Percentiles rank a stretch among this genome's conserved stretches.
These are phyloP conservation scores for Marasmius fiardii DNA, from an alignment of 1,284 basidiomycete species.

Conservation along the genomic window DNA sequence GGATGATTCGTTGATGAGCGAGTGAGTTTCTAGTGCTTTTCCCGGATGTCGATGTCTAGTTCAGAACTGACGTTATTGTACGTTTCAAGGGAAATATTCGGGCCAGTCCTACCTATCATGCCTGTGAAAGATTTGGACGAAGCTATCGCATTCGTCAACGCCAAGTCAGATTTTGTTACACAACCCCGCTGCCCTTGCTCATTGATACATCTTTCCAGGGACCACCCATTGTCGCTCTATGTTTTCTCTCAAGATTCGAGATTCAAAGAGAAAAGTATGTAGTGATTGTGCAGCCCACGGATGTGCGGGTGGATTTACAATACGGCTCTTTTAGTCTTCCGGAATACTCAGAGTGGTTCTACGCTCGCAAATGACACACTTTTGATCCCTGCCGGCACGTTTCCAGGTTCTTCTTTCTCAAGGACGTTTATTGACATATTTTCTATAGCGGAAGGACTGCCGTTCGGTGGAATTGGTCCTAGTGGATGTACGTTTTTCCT, in stretches of 20 bases:
- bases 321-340: slow-evolving; percentile 43
- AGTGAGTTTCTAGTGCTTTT: slow-evolving; percentile 41
- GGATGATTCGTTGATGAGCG: slow-evolving; percentile 73
- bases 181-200: neutral
- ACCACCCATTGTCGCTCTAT: slow-evolving; percentile 77
- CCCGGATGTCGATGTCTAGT: neutral
- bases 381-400: slow-evolving; percentile 50
- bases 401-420: neutral
- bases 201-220: slow-evolving; percentile 33
- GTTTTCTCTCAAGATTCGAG: slow-evolving; percentile 63
- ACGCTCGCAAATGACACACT: slow-evolving; percentile 66
- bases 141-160: slow-evolving; percentile 70
- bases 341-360: slow-evolving; percentile 66
- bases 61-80: neutral
- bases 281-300: too few species aligned
- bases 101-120: slow-evolving; percentile 76
- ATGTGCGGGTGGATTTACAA: neutral
- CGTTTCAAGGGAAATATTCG: slow-evolving; percentile 61
- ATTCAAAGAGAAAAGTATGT: slow-evolving; percentile 60
- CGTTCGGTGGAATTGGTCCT: slow-evolving; percentile 70
- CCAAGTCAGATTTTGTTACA: slow-evolving; percentile 37
- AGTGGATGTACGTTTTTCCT: slow-evolving; percentile 57
- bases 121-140: slow-evolving; percentile 70
- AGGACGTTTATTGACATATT: neutral
- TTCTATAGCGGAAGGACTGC: slow-evolving; percentile 53